Evolutionary conservation across 192 early-diverging fungal species (phyloP), one percentile per base, ranked within the genome.

Genomic region (Coemansia furcata): DNA sequence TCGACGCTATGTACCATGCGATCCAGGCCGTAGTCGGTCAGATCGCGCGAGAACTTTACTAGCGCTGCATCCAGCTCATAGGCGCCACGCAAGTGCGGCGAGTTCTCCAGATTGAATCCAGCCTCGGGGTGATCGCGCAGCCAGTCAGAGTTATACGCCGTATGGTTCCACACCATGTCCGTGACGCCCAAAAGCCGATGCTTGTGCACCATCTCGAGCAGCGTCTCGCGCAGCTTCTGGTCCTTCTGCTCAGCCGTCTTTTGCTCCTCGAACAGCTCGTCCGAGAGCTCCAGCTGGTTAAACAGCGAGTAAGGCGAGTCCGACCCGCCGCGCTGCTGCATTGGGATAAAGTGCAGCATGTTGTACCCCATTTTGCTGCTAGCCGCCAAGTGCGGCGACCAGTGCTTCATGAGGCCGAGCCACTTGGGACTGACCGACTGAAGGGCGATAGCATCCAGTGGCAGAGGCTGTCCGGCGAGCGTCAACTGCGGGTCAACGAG

Each of bases 111-210:
- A 66, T 98, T 99, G 78, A 98, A 99, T 21, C 95, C 95, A 66
- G 94, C 93, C 78, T 99, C 97, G 6, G 97, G 97, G 74, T 99
- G 97, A 46, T 97, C 90, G 73, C 88, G 78, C 40, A 99, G 87
- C 93, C 95, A 99, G n/a, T 75, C 79, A n/a, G 93, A 93, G 70
- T 97, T 92, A 78, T 87, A 89, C 26, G 95, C 92, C 21, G 96
- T 99, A 80, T 99, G 98, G 83, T 99, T 99, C 95, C 95, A 99
- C 3, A 99, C 98, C 66, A 99, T 88, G 80, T 99, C 98, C 10
- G 94, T 94, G 42, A 92, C 78, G 43, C 87, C 88, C 42, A 99
- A 80, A 58, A 96, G 85, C 0, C 86, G 87, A 76, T 88, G 88
- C 35, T 88, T 84, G 9, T 86, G 72, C 60, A 87, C 79, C 63